Evolutionary conservation across 1,284 basidiomycete genomes (phyloP), one percentile per base, ranked within the genome.

Genomic region (Meira miltonrushii): DNA sequence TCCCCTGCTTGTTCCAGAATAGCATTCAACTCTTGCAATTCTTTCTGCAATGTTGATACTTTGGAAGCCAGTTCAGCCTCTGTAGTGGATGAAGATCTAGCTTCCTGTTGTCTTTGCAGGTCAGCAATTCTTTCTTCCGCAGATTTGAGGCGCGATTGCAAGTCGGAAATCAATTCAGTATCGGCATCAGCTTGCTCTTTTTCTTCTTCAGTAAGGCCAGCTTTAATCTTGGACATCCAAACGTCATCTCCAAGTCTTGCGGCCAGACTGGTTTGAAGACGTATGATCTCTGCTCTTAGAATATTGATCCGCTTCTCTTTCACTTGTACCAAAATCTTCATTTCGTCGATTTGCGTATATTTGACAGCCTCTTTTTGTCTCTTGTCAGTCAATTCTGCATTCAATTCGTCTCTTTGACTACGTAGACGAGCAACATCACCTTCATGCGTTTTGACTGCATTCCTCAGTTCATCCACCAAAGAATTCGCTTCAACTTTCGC

Each of bases 211-310:
- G 49, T 48, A 5, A 19, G 54, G 5, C 83, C 84, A 50, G 82
- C 81, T 65, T 85, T 81, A 65, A 92, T 82, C 72, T 89, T 89
- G 2, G 81, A 80, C 70, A 93, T 83, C 49, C 90, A 81, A 53
- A 89, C 86, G 62, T 86, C 84, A 38, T 89, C 84, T 6, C 87
- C 86, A 2, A 84, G 82, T 43, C 85, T 81, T 0, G 91, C 89
- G 13, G 89, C 91, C 7, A 94, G 80, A 40, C 85, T 84, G 50
- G 88, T 84, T 74, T 88, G 90, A 62, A 89, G 81, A 37, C 93
- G 83, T 49, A 82, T 83, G 15, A 90, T 81, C 78, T 97, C 90
- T 1, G 87, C 88, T 58, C 85, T 80, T 41, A 96, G 79, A 21
- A 86, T 84, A 6, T 79, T 79, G 52, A 96, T 86, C 23, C 92